A percentile compares a stretch with the other conserved stretches of the same genome.
These are phyloP conservation scores for Mikania micrantha DNA, from an alignment of 129 eudicot genomes.

Conservation along the genomic window DNA sequence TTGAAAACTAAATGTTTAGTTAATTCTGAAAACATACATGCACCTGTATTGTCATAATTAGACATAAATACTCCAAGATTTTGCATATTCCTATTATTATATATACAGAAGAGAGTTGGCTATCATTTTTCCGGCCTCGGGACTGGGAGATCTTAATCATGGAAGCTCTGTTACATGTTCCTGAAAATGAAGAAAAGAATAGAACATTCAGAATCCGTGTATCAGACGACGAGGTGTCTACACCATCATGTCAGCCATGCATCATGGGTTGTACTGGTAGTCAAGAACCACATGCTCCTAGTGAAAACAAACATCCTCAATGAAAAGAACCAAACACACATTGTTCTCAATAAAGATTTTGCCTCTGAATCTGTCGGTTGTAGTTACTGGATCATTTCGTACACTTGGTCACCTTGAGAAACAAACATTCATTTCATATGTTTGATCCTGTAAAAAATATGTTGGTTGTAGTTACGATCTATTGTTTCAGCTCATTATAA, in stretches of 20 bases:
- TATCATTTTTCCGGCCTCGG: slow-evolving; percentile 58
- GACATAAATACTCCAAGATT: no score
- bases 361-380: neutral
- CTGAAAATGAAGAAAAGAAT: slow-evolving; percentile 69
- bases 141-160: slow-evolving; percentile 84
- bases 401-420: no score
- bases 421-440: neutral
- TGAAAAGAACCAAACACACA: neutral
- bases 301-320: slow-evolving; percentile 34
- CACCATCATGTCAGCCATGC: slow-evolving; percentile 49
- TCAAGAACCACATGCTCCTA: slow-evolving; percentile 31
- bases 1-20: no score
- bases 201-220: slow-evolving; percentile 61
- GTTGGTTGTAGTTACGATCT: neutral
- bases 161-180: slow-evolving; percentile 90
- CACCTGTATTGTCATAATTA: no score
- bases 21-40: no score
- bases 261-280: slow-evolving; percentile 23
- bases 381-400: no score
- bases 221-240: slow-evolving; percentile 37
- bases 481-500: neutral
- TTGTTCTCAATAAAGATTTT: slow-evolving; percentile 14
- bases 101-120: slow-evolving; percentile 38
- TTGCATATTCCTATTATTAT: neutral
- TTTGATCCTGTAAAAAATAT: neutral